These are phyloP conservation scores for Leccinum fallax DNA, from an alignment of 1,284 basidiomycete species.

Conservation along the genomic window DNA sequence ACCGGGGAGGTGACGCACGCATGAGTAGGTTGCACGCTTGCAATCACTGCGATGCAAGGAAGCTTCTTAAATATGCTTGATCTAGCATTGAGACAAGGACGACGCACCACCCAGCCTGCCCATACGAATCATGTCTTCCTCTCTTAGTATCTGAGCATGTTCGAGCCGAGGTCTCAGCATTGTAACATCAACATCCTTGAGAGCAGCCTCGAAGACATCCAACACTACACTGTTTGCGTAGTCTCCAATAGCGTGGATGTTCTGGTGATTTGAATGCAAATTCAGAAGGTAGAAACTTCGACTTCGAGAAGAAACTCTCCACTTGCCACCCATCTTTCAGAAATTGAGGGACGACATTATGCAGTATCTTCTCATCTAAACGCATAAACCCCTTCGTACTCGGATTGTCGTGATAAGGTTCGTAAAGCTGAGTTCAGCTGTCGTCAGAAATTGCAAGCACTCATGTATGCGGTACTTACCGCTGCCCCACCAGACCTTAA, in stretches of 20 bases:
- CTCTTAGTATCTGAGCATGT: conserved; percentile 85
- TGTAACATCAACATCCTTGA: conserved; percentile 59
- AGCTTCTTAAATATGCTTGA: not conserved
- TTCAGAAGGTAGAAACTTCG: not conserved
- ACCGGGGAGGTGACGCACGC: conserved; percentile 50
- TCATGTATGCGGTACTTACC: conserved; percentile 47
- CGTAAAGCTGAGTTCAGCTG: conserved; percentile 48
- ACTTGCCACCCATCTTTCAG: conserved; percentile 80
- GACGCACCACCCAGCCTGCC: conserved; percentile 72
- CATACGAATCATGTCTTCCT: conserved; percentile 71
- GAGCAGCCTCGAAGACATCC: conserved; percentile 75
- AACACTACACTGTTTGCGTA: conserved; percentile 85
- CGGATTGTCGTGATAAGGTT: conserved; percentile 83
- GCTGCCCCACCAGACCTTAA: conserved; percentile 90
- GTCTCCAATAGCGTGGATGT: conserved; percentile 91
- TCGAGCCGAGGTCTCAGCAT: conserved; percentile 82
- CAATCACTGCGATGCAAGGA: conserved; percentile 54
- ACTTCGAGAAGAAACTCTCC: conserved; percentile 47
- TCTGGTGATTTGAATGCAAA: conserved; percentile 46
- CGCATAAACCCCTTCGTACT: conserved; percentile 79
- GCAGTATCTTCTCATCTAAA: conserved; percentile 62
- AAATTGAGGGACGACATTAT: conserved; percentile 67
- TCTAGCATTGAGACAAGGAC: not conserved
- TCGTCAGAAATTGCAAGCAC: not conserved
- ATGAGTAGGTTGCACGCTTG: conserved; percentile 88